phyloP scores from a whole-genome alignment of 2,329 filamentous ascomycete genomes.

The Polychaeton citri region DNA sequence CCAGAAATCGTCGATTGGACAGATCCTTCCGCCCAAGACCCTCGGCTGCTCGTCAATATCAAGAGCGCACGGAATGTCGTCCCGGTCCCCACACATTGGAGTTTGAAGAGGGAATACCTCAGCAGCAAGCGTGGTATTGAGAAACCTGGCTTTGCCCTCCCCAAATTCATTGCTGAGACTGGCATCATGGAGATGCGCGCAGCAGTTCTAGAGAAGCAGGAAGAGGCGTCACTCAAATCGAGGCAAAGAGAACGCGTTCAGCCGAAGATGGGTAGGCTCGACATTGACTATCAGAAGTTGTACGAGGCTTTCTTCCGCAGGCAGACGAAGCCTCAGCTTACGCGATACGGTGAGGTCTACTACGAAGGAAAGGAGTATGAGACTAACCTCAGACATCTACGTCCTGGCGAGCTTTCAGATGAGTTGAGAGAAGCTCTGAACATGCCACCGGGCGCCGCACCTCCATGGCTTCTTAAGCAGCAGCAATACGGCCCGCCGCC shows the following conservation, averaged over 20 bases:
- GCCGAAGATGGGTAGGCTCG: constrained; percentile 90
- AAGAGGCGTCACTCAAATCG: constrained; percentile 80
- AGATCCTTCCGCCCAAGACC: constrained; percentile 82
- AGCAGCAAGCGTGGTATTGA: constrained; percentile 96
- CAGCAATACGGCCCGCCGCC: constrained; percentile 88
- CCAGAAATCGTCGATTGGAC: constrained; percentile 98
- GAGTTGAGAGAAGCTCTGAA: constrained; percentile 83
- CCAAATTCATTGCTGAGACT: constrained; percentile 94
- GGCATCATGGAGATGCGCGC: constrained; percentile 98
- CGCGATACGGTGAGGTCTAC: constrained; percentile 95
- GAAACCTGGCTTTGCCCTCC: constrained; percentile 82
- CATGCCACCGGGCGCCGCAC: constrained; percentile 83
- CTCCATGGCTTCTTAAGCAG: constrained; percentile 95
- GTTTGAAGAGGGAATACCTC: constrained; percentile 88
- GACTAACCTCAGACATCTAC: constrained; percentile 80
- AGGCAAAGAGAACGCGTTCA: constrained; percentile 90
- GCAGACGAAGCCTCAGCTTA: constrained; percentile 89
- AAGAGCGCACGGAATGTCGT: constrained; percentile 93
- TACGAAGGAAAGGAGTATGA: constrained; percentile 98
- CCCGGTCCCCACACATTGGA: constrained; percentile 88
- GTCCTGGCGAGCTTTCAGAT: constrained; percentile 80
- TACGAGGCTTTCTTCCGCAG: constrained; percentile 98
- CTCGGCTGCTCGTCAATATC: constrained; percentile 78
- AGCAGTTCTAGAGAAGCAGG: constrained; percentile 89
- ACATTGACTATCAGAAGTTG: constrained; percentile 96